Evolutionary conservation across 2,329 filamentous ascomycete genomes (phyloP), one percentile per base, ranked within the genome.

Genomic region (Cercospora nicotianae): DNA sequence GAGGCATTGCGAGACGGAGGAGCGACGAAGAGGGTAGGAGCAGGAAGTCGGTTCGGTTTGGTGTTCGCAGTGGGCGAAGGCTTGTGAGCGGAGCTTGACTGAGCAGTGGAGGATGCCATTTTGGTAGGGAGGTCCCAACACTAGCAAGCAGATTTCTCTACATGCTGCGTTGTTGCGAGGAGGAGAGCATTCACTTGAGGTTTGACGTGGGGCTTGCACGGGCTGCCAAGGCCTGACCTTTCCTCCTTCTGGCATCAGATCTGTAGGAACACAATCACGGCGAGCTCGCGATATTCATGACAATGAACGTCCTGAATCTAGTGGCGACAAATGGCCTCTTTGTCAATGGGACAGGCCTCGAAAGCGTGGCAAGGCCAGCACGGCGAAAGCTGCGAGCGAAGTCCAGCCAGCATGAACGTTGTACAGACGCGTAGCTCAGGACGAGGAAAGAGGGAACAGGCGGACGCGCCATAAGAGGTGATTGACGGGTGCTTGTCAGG

Each of bases 1-100:
- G 83, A 85, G 67, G 90, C 88, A 81, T 93, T 90, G 72, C 89
- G 90, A 6, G 92, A 96, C 16, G 92, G 91, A 1, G 89, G 89
- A 48, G 91, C 91, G 66, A 93, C 87, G 79, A 96, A 96, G 59
- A 96, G 86, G 2, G 89, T 85, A 0, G 93, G 92, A 23, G 92
- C 92, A 33, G 88, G 88, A 8, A 89, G 84, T 26, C 88, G 86
- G 73, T 87, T 85, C 61, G 83, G 80, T 75, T 74, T 76, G 42
- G 72, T 75, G 66, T 74, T 75, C 13, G 76, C 66, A 4, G 76
- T 78, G 9, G 76, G 77, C 33, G 72, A 75, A 4, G 70, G 70
- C 48, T 74, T 76, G 60, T 68, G 62, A 4, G 66, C n/a, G 9
- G 53, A 36, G 28, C 45, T 60, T 26, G 53, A 31, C 8, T 26